Percentiles rank a stretch among this genome's conserved stretches.
Conservation (phyloP, 2,329 filamentous ascomycete genomes). For the Thelonectria olida region DNA sequence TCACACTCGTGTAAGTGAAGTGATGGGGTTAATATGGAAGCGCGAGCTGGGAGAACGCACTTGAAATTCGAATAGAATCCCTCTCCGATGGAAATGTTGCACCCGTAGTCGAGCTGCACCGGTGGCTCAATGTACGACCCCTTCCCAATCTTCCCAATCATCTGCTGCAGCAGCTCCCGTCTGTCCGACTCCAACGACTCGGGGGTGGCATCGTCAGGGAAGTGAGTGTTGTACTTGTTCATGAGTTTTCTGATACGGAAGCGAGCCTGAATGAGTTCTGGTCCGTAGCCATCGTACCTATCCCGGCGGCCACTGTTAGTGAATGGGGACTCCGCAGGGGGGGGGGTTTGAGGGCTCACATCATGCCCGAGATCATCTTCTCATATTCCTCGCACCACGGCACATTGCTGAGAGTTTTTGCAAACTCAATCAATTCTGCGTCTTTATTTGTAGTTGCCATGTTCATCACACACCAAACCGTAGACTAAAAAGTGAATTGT, state of each 20-base stretch:
- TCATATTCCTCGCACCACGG: slow-evolving; percentile 40
- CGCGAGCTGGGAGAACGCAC: slow-evolving; percentile 24
- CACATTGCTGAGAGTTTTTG: slow-evolving; percentile 26
- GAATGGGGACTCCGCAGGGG: background rate
- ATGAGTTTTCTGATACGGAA: slow-evolving; percentile 64
- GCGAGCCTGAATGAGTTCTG: slow-evolving; percentile 59
- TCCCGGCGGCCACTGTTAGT: slow-evolving; percentile 1
- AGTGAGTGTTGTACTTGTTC: slow-evolving; percentile 67
- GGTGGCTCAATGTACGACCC: slow-evolving; percentile 68
- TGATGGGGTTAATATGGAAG: no score
- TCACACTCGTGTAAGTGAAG: no score
- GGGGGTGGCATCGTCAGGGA: slow-evolving; percentile 57
- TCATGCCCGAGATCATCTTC: slow-evolving; percentile 41
- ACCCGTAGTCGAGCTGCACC: slow-evolving; percentile 70
- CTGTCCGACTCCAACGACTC: slow-evolving; percentile 51
- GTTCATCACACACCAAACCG: slow-evolving; percentile 6
- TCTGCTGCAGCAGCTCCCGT: slow-evolving; percentile 56
- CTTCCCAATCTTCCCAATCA: slow-evolving; percentile 60
- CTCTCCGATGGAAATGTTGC: slow-evolving; percentile 68
- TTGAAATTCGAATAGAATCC: slow-evolving; percentile 66
- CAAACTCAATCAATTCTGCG: slow-evolving; percentile 32
- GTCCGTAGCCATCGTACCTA: slow-evolving; percentile 61
- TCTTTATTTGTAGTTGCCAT: slow-evolving; percentile 35
- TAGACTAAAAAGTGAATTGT: no score
- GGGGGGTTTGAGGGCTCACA: slow-evolving; percentile 16